phyloP scores from a whole-genome alignment of 345 rosid species.

The Laguncularia racemosa region DNA sequence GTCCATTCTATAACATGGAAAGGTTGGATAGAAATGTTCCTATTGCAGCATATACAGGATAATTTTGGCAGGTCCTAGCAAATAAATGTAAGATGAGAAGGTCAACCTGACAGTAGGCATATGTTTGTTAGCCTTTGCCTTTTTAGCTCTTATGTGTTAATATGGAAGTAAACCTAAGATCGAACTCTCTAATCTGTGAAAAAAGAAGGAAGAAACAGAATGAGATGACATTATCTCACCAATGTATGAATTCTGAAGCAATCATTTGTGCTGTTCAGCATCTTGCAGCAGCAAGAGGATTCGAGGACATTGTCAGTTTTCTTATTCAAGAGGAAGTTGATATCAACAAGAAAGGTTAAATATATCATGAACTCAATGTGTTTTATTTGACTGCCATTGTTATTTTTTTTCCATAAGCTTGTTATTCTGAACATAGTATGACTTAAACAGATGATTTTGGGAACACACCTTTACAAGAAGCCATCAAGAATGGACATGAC shows the following conservation, averaged over 20 bases:
- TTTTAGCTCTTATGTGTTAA: too few relatives aligned
- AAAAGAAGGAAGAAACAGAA: too few relatives aligned
- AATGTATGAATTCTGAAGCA: conserved; percentile 1
- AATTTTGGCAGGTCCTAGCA: too few relatives aligned
- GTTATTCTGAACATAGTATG: not conserved
- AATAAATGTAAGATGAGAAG: too few relatives aligned
- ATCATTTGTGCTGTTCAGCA: conserved; percentile 45
- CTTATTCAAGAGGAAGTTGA: conserved; percentile 61
- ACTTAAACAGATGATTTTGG: conserved; percentile 67
- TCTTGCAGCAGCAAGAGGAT: conserved; percentile 83
- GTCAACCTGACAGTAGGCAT: too few relatives aligned
- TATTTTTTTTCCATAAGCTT: not conserved
- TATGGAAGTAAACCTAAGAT: too few relatives aligned
- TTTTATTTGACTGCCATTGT: not conserved
- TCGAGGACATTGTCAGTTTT: conserved; percentile 54
- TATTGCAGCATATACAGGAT: too few relatives aligned
- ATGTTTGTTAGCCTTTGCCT: too few relatives aligned
- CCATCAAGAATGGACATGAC: conserved; percentile 71
- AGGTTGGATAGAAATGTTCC: not conserved
- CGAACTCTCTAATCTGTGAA: too few relatives aligned
- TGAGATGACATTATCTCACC: not conserved
- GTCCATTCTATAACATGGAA: not conserved
- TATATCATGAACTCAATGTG: not conserved
- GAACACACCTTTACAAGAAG: conserved; percentile 78
- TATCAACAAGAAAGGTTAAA: conserved; percentile 58